Conservation (phyloP, 805 yeast genomes). For the Torulaspora microellipsoides region DNA sequence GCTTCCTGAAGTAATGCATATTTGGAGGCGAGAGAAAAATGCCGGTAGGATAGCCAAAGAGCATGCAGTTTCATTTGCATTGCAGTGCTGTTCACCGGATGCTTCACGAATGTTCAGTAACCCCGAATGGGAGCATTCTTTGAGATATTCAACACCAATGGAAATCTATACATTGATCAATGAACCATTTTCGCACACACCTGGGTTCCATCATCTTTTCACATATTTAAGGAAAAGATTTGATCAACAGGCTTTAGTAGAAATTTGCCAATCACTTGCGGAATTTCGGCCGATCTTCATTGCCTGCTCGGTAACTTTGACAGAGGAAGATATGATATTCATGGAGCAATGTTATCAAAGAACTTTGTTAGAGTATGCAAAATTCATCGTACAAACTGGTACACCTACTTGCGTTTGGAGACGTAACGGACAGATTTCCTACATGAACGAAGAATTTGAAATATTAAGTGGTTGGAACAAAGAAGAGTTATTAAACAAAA, state of each 20-base stretch:
- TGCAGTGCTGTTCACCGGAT: conserved; percentile 26
- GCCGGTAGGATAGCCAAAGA: neutral
- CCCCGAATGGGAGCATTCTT: conserved; percentile 32
- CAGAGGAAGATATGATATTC: conserved; percentile 87
- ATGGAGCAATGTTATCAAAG: conserved; percentile 97
- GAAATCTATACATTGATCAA: conserved; percentile 74
- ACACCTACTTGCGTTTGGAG: conserved; percentile 97
- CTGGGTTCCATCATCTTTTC: conserved; percentile 81
- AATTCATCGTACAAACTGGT: conserved; percentile 76
- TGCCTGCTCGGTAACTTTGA: conserved; percentile 82
- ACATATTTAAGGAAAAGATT: conserved; percentile 70
- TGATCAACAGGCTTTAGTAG: conserved; percentile 61
- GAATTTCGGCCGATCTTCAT: conserved; percentile 88
- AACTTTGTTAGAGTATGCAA: conserved; percentile 82
- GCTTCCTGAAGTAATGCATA: conserved; percentile 54
- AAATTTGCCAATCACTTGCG: conserved; percentile 85
- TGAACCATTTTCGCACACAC: conserved; percentile 81
- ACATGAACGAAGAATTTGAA: conserved; percentile 91
- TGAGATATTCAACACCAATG: conserved; percentile 56
- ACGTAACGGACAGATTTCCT: conserved; percentile 90
- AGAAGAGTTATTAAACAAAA: conserved; percentile 59
- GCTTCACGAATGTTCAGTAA: conserved; percentile 18
- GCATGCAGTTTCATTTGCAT: conserved; percentile 23
- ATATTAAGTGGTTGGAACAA: conserved; percentile 86
- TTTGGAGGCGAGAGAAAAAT: conserved; percentile 1